Base-by-base conservation (phyloP, 495 filamentous ascomycete genomes). In the Cenococcum geophilum region DNA sequence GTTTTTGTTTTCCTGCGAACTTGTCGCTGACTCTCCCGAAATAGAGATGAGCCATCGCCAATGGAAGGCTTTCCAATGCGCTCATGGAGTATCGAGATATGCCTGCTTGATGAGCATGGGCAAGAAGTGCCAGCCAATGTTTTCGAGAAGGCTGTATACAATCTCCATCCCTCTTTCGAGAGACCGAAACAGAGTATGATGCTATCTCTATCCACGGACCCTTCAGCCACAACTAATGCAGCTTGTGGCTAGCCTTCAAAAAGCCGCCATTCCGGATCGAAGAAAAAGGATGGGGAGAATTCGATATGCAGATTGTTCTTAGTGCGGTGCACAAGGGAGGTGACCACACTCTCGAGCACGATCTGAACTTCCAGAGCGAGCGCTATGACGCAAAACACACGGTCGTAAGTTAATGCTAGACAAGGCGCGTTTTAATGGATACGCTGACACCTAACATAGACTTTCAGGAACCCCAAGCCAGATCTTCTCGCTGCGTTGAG, bases 221-320 rank as follows among this genome's bases (percentile, higher is more conserved):
- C 12, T 12, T 25, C 25, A n/a, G 35, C 25, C 14, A 12, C 9
- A 21, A 32, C 58, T 56, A 37, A 37, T 23, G 34, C 27, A 12
- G 36, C 52, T 32, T 58, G 53, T 60, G 67, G 45, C 64, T 55
- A 73, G 71, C 59, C 1, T 68, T 75, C 78, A 86, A 84, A 68
- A 85, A 85, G 40, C 86, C 90, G 0, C 93, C 93, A 0, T 99
- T 97, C 78, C 82, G 82, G 23, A 93, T 96, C 72, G 76, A 83
- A 56, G 95, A 99, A 74, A 86, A 95, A 74, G 95, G 95, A 67
- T 99, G 95, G 95, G 95, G 95, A 69, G 95, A 99, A 76, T 99
- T 99, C 70, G 95, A 97, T 70, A 92, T 97, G 89, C 78, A 80
- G 25, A 92, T 97, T 63, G 80, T 86, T 55, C 78, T 95, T 32